phyloP scores from a whole-genome alignment of 2,329 filamentous ascomycete genomes.

The Talaromyces islandicus region DNA sequence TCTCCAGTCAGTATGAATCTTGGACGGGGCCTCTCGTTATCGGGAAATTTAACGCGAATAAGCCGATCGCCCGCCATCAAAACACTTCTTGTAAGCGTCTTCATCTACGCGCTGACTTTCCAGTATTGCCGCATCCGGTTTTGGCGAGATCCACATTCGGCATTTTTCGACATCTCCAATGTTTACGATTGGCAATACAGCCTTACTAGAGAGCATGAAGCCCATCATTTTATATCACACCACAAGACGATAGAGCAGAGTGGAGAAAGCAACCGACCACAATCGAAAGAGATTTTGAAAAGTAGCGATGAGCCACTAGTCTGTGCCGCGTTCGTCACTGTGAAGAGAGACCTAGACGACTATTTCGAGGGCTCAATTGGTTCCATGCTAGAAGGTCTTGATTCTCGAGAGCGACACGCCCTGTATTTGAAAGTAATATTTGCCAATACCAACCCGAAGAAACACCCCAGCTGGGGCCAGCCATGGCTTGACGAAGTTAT shows the following conservation, averaged over 20 bases:
- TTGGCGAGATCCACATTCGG: slow-evolving; percentile 24
- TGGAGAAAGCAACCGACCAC: neutral
- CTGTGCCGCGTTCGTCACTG: slow-evolving; percentile 20
- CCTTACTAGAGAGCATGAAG: slow-evolving; percentile 19
- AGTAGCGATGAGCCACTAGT: slow-evolving; percentile 11
- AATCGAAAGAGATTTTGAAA: neutral
- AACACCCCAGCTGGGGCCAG: slow-evolving; percentile 21
- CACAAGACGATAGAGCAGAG: slow-evolving; percentile 12
- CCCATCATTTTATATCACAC: slow-evolving; percentile 14
- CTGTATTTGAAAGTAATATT: slow-evolving; percentile 18
- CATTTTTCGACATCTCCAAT: slow-evolving; percentile 19
- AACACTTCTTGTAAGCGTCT: slow-evolving; percentile 4
- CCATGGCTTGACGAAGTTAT: slow-evolving; percentile 17
- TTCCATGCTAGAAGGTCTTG: slow-evolving; percentile 18
- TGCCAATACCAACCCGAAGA: slow-evolving; percentile 17
- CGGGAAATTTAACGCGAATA: neutral
- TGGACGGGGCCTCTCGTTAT: neutral
- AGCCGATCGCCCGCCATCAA: slow-evolving; percentile 1
- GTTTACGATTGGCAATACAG: slow-evolving; percentile 23
- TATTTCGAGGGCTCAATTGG: slow-evolving; percentile 22
- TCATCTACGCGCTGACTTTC: slow-evolving; percentile 16
- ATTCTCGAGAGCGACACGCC: slow-evolving; percentile 16
- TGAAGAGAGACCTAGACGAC: slow-evolving; percentile 17
- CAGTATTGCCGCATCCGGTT: slow-evolving; percentile 16
- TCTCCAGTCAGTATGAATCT: neutral